Base-by-base conservation (phyloP, 352 stramenopile species). In the Globisporangium lucens region DNA sequence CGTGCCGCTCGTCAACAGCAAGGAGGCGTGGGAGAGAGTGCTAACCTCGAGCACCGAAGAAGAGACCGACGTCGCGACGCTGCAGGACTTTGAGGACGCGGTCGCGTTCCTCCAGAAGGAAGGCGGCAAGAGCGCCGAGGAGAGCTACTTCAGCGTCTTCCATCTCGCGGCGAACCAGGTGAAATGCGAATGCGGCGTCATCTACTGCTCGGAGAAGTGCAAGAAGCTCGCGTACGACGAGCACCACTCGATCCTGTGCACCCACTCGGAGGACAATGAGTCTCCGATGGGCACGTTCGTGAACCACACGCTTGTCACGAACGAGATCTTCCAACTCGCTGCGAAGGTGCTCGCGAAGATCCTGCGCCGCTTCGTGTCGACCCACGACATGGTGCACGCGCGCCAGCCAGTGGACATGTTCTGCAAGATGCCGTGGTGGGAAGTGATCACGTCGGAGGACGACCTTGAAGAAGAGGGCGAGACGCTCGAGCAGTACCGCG, bases 251-350 rank as follows among this genome's bases (percentile, higher is more conserved):
- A 61, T 95, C 33, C 69, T 97, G 27, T 98, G 92, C 74, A 69
- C 83, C 12, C 59, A 63, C 41, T 63, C 71, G 52, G 75, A 78
- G 27, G 69, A 82, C 52, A 80, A 89, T 53, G 71, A 75, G 33
- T 85, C 69, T 15, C 85, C 89, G 35, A 94, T 96, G 76, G 84
- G 93, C 51, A 74, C 86, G 17, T 93, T 91, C 52, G 76, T 97
- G 30, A 82, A 89, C 70, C 79, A 95, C 72, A 89, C 84, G 36
- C 69, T 87, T 41, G 79, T 89, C 61, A 98, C 90, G 9, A 98
- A 98, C 72, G 93, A 98, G 74, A 98, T 98, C 66, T 97, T 98
- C 74, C 80, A 98, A 61, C 76, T 98, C 12, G 90, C 92, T 12
- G 90, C 81, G 57, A 94, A 97, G 66, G 89, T 98, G 22, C 71